phyloP scores from a whole-genome alignment of 2,329 filamentous ascomycete species.

The Eutypella sp. region DNA sequence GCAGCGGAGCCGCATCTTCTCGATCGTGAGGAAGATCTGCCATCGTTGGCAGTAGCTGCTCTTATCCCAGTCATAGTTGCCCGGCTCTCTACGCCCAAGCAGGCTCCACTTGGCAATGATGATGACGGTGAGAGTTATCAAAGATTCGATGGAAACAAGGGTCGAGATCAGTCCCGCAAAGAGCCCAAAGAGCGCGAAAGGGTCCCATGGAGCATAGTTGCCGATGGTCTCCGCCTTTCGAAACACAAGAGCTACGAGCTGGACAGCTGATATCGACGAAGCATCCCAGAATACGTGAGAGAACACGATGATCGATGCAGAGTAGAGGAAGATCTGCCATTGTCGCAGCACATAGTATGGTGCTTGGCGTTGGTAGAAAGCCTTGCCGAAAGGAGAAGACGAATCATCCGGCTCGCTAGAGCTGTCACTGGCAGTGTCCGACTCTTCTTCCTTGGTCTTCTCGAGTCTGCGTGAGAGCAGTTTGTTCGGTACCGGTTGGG shows the following conservation, averaged over 20 bases:
- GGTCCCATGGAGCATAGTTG: constrained; percentile 20
- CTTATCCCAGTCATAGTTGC: constrained; percentile 55
- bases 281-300: constrained; percentile 48
- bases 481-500: not conserved
- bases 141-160: constrained; percentile 37
- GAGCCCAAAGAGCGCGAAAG: constrained; percentile 35
- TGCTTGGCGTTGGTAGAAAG: constrained; percentile 48
- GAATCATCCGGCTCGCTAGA: constrained; percentile 2
- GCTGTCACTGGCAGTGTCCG: constrained; percentile 21
- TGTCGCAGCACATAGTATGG: constrained; percentile 46
- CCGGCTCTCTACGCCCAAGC: constrained; percentile 44
- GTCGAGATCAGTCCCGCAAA: constrained; percentile 35
- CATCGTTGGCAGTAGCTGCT: constrained; percentile 53
- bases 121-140: constrained; percentile 38
- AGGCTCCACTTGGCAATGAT: constrained; percentile 47
- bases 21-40: constrained; percentile 49
- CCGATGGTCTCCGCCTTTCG: constrained; percentile 11
- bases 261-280: constrained; percentile 41
- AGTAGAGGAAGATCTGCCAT: constrained; percentile 45
- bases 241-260: constrained; percentile 29
- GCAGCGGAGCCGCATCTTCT: constrained; percentile 44
- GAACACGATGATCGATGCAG: constrained; percentile 39
- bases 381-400: constrained; percentile 44
- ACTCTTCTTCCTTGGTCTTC: not conserved
- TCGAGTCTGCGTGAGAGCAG: constrained; percentile 1